Evolutionary conservation across 75 land plant species (phyloP).

Genomic region (Pinus albicaulis): DNA sequence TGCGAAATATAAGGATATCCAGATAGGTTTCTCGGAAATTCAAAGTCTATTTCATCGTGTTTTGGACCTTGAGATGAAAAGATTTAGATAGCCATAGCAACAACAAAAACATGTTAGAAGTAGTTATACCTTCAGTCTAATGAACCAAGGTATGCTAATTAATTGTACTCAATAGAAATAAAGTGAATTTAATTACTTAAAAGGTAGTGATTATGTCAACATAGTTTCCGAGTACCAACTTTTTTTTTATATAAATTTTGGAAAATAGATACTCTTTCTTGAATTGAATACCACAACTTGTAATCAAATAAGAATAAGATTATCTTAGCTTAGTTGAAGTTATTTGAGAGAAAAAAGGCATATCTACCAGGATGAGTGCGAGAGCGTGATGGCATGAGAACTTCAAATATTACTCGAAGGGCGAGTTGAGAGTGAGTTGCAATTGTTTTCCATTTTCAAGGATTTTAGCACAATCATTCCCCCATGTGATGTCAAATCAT

Average conservation of each 20-base stretch:
- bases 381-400: neutral
- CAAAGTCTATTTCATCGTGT: constrained; percentile 57
- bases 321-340: too few species aligned
- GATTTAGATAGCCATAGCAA: constrained; percentile 6
- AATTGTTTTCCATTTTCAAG: constrained; percentile 24
- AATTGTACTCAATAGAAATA: too few species aligned
- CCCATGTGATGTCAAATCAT: constrained; percentile 36
- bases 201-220: constrained; percentile 25
- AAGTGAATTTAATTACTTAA: constrained; percentile 12
- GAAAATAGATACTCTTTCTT: constrained; percentile 16
- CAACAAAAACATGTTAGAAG: too few species aligned
- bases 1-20: constrained; percentile 51
- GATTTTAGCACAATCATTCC: constrained; percentile 21
- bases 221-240: constrained; percentile 22
- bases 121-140: too few species aligned
- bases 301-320: too few species aligned
- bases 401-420: constrained; percentile 17
- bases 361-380: too few species aligned
- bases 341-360: too few species aligned
- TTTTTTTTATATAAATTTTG: constrained; percentile 15
- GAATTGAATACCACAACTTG: constrained; percentile 23
- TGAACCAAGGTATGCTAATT: too few species aligned
- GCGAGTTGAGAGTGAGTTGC: constrained; percentile 30
- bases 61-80: constrained; percentile 31
- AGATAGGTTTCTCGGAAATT: constrained; percentile 44